Base-by-base conservation (phyloP, 129 eudicot species). In the Scalesia atractyloides region DNA sequence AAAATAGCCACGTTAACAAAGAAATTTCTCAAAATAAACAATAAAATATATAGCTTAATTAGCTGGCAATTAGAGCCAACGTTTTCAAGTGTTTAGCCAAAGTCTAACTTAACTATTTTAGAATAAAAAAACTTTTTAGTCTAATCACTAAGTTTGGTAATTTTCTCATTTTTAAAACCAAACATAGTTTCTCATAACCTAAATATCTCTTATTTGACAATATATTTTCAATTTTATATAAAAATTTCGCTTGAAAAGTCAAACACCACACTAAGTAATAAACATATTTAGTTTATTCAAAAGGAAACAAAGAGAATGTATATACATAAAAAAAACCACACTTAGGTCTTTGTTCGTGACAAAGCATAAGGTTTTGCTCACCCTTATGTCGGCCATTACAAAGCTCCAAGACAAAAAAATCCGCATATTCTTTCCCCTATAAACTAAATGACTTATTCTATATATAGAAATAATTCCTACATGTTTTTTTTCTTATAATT, bases 311-410 rank as follows among this genome's bases (percentile, higher is more conserved):
- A 61, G 76, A 49, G 66, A 69, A 62, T 7, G 71, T 46, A 69
- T 50, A 69, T 61, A 69, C 64, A 77, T 49, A 76, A 69, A 64
- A 68, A 58, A 61, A 69, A 64, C 70, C 37, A 11, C 43, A 75
- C 12, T 70, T 69, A 69, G 81, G 75, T 72, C 62, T 33, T 77
- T 36, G 70, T 77, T 70, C 53, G 47, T 77, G 39, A 69, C 56
- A 61, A 62, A 49, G 62, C 81, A 50, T 77, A 69, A 41, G 70
- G 75, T 69, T 76, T 68, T 76, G 81, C 75, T 76, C 70, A 75
- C 69, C 69, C 54, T 37, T 69, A 69, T 77, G 81, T 77, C 81
- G 81, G 81, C 81, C 81, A 77, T 77, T 60, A 77, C 71, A 19
- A 1, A 77, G 56, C 71, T 61, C 64, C 20, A 10, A 50, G 76